A percentile compares a stretch with the other conserved stretches of the same genome.
Conservation (phyloP, 768 basidiomycete genomes). For the Lactifluus piperatus region DNA sequence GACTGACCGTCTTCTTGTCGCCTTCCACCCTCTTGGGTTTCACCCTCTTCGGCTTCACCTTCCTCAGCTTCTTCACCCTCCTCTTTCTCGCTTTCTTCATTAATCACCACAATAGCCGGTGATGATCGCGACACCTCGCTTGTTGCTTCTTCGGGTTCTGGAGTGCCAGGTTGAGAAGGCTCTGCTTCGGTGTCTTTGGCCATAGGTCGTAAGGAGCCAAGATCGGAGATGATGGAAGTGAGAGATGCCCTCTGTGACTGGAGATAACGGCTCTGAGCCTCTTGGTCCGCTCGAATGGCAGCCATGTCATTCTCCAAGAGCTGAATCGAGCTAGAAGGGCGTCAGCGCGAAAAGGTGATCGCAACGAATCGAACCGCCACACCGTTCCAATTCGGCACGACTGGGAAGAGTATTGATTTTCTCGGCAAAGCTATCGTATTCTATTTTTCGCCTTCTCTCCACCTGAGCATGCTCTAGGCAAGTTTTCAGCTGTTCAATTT, state of each 20-base stretch:
- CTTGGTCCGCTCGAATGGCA: constrained; percentile 66
- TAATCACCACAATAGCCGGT: constrained; percentile 41
- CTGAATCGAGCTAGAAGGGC: constrained; percentile 47
- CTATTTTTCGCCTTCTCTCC: constrained; percentile 68
- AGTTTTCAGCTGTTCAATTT: constrained; percentile 72
- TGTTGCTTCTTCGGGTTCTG: constrained; percentile 8
- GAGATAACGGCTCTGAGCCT: constrained; percentile 58
- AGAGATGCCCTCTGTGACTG: constrained; percentile 60
- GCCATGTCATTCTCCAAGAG: constrained; percentile 71
- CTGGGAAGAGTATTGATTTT: constrained; percentile 71
- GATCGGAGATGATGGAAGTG: constrained; percentile 53
- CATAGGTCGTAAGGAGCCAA: constrained; percentile 52
- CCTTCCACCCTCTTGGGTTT: constrained; percentile 32
- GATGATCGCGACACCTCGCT: constrained; percentile 33
- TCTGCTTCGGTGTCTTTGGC: constrained; percentile 54
- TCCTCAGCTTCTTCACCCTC: constrained; percentile 30
- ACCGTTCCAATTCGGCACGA: constrained; percentile 72
- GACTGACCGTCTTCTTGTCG: constrained; percentile 30
- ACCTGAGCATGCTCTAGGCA: constrained; percentile 73
- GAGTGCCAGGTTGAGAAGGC: constrained; percentile 11
- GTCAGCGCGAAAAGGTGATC: background rate
- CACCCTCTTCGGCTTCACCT: constrained; percentile 36
- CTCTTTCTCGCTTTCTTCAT: constrained; percentile 21
- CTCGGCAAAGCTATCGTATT: constrained; percentile 79
- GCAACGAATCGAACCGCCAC: constrained; percentile 26